Base-by-base conservation (phyloP, 2,329 filamentous ascomycete genomes). In the Paracamarosporium sp. region DNA sequence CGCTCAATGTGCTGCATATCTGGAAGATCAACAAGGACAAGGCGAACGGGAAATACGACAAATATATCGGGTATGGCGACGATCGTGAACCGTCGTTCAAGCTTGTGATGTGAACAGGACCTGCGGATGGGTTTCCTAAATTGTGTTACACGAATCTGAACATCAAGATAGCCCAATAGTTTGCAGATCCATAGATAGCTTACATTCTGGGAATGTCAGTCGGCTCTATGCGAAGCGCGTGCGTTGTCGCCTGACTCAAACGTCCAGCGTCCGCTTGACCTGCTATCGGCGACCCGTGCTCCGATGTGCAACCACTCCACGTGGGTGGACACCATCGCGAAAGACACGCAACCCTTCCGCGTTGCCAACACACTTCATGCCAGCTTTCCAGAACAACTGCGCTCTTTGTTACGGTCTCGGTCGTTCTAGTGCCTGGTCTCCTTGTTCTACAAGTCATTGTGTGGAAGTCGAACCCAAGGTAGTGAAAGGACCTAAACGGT, bases 1-100 rank as follows among this genome's bases (percentile, higher is more conserved):
- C 87, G 0, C 71, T 79, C 41, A 89, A 89, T 62, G 83, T 90
- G 1, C 66, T 87, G 0, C 87, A 86, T 74, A 88, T 86, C 64
- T 76, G 76, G 59, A 90, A 88, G 73, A 80, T 89, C 22, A 90
- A 90, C 66, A 78, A 76, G 9, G 87, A 89, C 66, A 90, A 90
- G 76, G 77, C 71, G 11, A 76, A 65, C 4, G 87, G 87, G 1
- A 87, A 86, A 66, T 86, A 88, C 63, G 83, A 82, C 50, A 67
- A 83, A 60, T 88, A 82, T 63, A 75, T 75, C 30, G 86, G 84
- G 0, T 83, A 72, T 59, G 84, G 83, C 0, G 87, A 90, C 67
- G 88, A 90, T 64, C 78, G 88, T 24, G 86, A 89, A 60, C 88
- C 87, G 0, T 71, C 78, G 2, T 90, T 89, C 64, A 82, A 78